Evolutionary conservation across 352 stramenopile genomes (phyloP).

Genomic region (Phytophthora palmivora): DNA sequence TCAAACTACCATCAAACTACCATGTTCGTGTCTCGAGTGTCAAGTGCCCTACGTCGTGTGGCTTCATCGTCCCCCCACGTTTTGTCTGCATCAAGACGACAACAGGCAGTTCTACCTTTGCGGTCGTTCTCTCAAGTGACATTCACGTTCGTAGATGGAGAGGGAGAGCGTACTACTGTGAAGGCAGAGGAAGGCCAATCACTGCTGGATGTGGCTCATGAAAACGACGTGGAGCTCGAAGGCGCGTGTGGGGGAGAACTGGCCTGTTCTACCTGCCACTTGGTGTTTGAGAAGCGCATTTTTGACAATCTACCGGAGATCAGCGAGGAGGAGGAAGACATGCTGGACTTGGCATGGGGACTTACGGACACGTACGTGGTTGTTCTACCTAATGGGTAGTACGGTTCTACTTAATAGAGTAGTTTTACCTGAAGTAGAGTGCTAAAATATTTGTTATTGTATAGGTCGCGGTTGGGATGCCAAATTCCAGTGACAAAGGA

Average conservation of each 20-base stretch:
- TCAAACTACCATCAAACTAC: no score
- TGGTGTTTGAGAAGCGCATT: conserved; percentile 91
- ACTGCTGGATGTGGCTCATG: conserved; percentile 91
- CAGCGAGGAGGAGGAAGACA: conserved; percentile 95
- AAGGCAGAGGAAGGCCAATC: conserved; percentile 76
- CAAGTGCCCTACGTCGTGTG: conserved; percentile 7
- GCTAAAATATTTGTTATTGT: neutral
- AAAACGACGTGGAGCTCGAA: conserved; percentile 95
- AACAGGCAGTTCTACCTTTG: neutral
- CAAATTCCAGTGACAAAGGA: conserved; percentile 91
- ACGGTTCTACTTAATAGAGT: conserved; percentile 1
- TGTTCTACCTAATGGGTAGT: neutral
- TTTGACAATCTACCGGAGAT: conserved; percentile 90
- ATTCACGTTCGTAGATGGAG: conserved; percentile 85
- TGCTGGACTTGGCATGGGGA: conserved; percentile 95
- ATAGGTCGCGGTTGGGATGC: conserved; percentile 85
- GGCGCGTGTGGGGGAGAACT: conserved; percentile 93
- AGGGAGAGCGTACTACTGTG: conserved; percentile 77
- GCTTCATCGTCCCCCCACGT: conserved; percentile 9
- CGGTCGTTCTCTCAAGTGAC: conserved; percentile 55
- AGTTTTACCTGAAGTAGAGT: conserved; percentile 1
- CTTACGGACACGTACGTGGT: conserved; percentile 92
- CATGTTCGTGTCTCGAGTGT: conserved; percentile 24
- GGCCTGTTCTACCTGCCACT: conserved; percentile 94
- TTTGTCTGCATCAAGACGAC: neutral